phyloP scores from a whole-genome alignment of 208 protist species.

The Phytomonas sp. region DNA sequence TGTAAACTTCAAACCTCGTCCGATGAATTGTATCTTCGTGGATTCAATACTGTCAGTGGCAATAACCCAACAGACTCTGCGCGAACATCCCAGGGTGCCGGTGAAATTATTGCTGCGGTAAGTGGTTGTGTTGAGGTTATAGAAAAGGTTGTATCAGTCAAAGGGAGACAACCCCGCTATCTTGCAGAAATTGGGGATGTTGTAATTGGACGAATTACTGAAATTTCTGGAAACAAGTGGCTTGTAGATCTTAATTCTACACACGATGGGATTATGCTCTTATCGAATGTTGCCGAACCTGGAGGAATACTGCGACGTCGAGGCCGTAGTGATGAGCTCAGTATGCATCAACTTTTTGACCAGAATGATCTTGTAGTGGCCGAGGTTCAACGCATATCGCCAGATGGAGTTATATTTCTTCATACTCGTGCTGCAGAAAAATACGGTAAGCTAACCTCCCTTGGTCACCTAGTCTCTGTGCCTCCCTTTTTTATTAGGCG shows the following conservation, averaged over 20 bases:
- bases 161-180: constrained; percentile 73
- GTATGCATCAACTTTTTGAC: constrained; percentile 94
- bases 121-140: constrained; percentile 76
- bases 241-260: constrained; percentile 90
- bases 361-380: constrained; percentile 93
- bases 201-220: constrained; percentile 91
- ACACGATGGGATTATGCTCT: constrained; percentile 90
- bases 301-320: constrained; percentile 92
- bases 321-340: constrained; percentile 88
- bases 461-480: constrained; percentile 59
- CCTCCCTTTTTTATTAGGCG: constrained; percentile 66
- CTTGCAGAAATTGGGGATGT: constrained; percentile 96
- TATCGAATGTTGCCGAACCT: constrained; percentile 96
- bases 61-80: constrained; percentile 38
- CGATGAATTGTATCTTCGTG: constrained; percentile 63
- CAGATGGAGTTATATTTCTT: constrained; percentile 86
- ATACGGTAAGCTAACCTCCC: constrained; percentile 54
- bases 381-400: constrained; percentile 93
- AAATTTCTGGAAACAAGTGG: constrained; percentile 92
- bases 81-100: constrained; percentile 42
- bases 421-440: constrained; percentile 90
- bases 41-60: constrained; percentile 71
- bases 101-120: constrained; percentile 77
- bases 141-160: constrained; percentile 81
- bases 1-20: constrained; percentile 23